phyloP scores from a whole-genome alignment of 176 grass and related monocot species.

The Areca catechu region DNA sequence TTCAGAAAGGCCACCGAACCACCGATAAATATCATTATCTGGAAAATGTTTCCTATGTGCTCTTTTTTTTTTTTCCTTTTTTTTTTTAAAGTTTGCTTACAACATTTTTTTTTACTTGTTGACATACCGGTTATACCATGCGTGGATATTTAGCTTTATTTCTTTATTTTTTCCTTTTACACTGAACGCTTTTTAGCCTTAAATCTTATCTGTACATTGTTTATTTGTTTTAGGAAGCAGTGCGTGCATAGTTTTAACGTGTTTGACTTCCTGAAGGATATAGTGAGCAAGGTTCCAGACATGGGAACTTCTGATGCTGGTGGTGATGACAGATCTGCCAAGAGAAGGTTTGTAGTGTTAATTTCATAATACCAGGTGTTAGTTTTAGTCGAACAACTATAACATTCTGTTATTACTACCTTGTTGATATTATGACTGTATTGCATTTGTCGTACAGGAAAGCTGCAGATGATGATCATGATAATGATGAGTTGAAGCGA shows the following conservation, averaged over 20 bases:
- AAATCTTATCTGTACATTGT: not conserved
- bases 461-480: constrained; percentile 33
- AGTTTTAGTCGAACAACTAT: not conserved
- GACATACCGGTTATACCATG: too few relatives aligned
- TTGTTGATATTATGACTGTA: not conserved
- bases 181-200: not conserved
- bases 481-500: constrained; percentile 35
- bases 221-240: constrained; percentile 30
- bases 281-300: constrained; percentile 40
- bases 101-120: too few relatives aligned
- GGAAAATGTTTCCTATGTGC: too few relatives aligned
- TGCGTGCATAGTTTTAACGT: constrained; percentile 27
- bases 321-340: constrained; percentile 21
- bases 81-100: too few relatives aligned
- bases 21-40: too few relatives aligned
- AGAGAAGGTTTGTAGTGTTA: constrained; percentile 14
- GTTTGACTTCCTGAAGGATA: constrained; percentile 43
- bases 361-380: not conserved
- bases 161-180: too few relatives aligned
- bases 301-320: constrained; percentile 25
- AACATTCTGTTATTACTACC: not conserved
- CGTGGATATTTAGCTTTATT: too few relatives aligned
- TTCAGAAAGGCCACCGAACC: too few relatives aligned
- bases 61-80: too few relatives aligned
- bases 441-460: constrained; percentile 27